Evolutionary conservation across 2,329 filamentous ascomycete species (phyloP), one percentile per base, ranked within the genome.

Genomic region (Ophiobolus disseminans): DNA sequence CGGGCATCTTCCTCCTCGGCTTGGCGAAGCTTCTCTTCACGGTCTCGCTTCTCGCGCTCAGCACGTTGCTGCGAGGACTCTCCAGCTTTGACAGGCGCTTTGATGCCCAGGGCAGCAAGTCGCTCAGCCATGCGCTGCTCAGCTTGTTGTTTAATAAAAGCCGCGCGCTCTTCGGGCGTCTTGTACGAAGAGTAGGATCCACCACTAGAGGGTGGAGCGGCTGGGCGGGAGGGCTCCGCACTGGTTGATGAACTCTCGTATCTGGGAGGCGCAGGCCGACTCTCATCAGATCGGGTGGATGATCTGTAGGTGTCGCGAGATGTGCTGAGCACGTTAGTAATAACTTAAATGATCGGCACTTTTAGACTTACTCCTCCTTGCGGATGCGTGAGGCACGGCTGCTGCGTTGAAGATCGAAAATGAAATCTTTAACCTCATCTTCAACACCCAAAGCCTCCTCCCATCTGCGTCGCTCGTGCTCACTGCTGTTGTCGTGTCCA

Each of bases 101-200:
- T 96, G 69, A 99, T 88, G 26, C 94, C 94, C 53, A 97, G 83
- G 37, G 93, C 93, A 51, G 94, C 94, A 65, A 99, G 84, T 51
- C 94, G 87, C 73, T 97, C 94, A 26, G 94, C 93, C 88, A 99
- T 97, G 50, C 93, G 90, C 69, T 93, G 90, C 72, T 97, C 92
- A 7, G 94, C 95, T 72, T 97, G 93, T 72, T 97, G 92, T 72
- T 95, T 96, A 68, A 97, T 97, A 66, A 95, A 96, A 4, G 93
- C 91, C 26, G 95, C 91, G 45, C 94, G 86, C 66, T 99, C 93
- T 73, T 97, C 92, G 0, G 92, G 88, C 0, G 92, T 96, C 74
- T 89, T 90, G 72, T 94, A 95, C 4, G 90, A 84, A 2, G 90
- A 83, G 68, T 96, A 95, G 1, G 88, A 87, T 1, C 85, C 84